Evolutionary conservation across 805 yeast species (phyloP).

Genomic region (Candida andamanensis): DNA sequence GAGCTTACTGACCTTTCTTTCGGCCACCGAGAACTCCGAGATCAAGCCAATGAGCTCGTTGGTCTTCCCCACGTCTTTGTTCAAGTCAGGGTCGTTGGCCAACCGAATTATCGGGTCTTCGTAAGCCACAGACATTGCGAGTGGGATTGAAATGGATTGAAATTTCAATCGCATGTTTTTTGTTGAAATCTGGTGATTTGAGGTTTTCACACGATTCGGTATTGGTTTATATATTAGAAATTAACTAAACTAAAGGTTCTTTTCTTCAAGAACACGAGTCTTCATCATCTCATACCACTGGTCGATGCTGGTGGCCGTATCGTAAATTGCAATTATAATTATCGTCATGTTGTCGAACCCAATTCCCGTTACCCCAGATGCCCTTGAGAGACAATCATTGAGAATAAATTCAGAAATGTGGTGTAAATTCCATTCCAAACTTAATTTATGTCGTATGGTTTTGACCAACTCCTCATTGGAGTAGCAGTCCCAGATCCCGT

Average conservation of each 20-base stretch:
- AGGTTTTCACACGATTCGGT: too few relatives aligned
- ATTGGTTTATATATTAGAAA: too few relatives aligned
- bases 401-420: slow-evolving; percentile 55
- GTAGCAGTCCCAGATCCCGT: slow-evolving; percentile 46
- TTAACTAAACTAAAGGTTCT: too few relatives aligned
- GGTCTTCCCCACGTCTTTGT: slow-evolving; percentile 36
- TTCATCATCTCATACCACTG: slow-evolving; percentile 59
- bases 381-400: slow-evolving; percentile 65
- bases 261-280: slow-evolving; percentile 24
- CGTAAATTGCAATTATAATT: slow-evolving; percentile 60
- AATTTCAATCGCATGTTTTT: background rate
- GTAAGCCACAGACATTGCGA: slow-evolving; percentile 17
- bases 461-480: slow-evolving; percentile 51
- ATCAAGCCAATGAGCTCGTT: slow-evolving; percentile 37
- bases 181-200: background rate
- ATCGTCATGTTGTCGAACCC: slow-evolving; percentile 84
- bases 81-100: slow-evolving; percentile 46
- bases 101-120: slow-evolving; percentile 45
- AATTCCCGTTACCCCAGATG: slow-evolving; percentile 68
- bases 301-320: slow-evolving; percentile 34
- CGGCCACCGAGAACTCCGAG: slow-evolving; percentile 39
- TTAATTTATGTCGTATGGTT: slow-evolving; percentile 52
- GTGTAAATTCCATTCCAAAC: slow-evolving; percentile 52
- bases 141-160: background rate
- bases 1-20: slow-evolving; percentile 40